Evolutionary conservation across 345 rosid species (phyloP), one percentile per base, ranked within the genome.

Genomic region (Eucalyptus albens): DNA sequence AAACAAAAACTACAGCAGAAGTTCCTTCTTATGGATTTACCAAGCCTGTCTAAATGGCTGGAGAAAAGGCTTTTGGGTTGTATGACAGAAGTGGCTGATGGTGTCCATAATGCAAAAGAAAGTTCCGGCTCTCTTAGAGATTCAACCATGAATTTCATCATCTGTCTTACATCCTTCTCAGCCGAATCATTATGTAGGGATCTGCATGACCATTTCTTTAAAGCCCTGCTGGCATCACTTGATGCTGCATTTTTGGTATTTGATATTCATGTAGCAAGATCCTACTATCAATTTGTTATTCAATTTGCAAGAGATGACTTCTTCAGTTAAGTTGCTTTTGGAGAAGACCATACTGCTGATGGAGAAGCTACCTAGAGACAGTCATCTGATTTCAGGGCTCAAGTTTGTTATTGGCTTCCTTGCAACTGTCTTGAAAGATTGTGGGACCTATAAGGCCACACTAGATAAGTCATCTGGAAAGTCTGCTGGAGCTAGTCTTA

Each of bases 61-160:
- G 99, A 96, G 96, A 94, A 93, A 92, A 95, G 96, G 92, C 93
- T 98, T 88, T 93, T 97, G 90, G 98, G 99, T 92, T 93, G 93
- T 93, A 77, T 89, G 82, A 83, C 89, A 90, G 97, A 96, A 89
- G 91, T 92, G 77, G 88, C 94, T 42, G 94, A 91, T 86, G 96
- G 95, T 55, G 86, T 88, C 88, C 91, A 87, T 88, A 89, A 90
- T 93, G 94, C 94, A 88, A 95, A 92, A 93, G 97, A 92, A 91
- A 95, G 90, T 92, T 95, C 97, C 89, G 90, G 89, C 88, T 88
- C 96, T 89, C 92, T 96, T 86, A 94, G 99, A 94, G 99, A 98
- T 88, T 94, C 98, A 91, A 94, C 97, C 83, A 94, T 94, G 94
- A 96, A 89, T 92, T 98, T 98, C 92, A 88, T 98, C 90, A 91